A percentile compares a stretch with the other conserved stretches of the same genome.
These are phyloP conservation scores for Meyerozyma smithsonii DNA, from an alignment of 1,139 yeast species.

Conservation along the genomic window DNA sequence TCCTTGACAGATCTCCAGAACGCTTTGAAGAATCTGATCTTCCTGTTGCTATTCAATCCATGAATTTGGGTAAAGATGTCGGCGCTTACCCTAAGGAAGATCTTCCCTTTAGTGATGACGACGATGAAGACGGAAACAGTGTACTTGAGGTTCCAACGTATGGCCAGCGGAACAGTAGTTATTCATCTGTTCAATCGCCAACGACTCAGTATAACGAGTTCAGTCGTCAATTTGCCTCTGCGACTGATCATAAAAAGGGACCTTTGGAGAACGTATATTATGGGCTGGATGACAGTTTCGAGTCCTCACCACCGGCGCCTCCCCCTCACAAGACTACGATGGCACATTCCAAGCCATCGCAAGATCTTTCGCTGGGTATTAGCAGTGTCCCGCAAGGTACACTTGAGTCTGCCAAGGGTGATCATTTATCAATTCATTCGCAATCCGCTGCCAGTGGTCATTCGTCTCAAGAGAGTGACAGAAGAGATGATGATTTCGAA, in stretches of 20 bases:
- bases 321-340: conserved; percentile 14
- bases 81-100: conserved; percentile 35
- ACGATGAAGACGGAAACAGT: conserved; percentile 21
- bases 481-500: conserved; percentile 4
- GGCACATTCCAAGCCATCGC: conserved; percentile 12
- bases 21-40: conserved; percentile 31
- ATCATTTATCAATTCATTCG: conserved; percentile 23
- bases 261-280: conserved; percentile 7
- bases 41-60: conserved; percentile 28
- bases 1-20: conserved; percentile 36
- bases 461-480: conserved; percentile 13
- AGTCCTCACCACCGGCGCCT: conserved; percentile 23
- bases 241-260: conserved; percentile 12
- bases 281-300: conserved; percentile 13
- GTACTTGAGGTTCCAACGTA: conserved; percentile 21
- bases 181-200: conserved; percentile 44
- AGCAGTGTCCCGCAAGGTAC: conserved; percentile 18
- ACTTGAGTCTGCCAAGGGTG: conserved; percentile 12
- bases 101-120: conserved; percentile 35
- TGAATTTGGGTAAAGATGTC: conserved; percentile 18
- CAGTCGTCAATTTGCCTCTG: conserved; percentile 38
- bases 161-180: conserved; percentile 29
- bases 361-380: conserved; percentile 12
- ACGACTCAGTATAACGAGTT: conserved; percentile 53
- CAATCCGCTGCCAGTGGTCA: conserved; percentile 21